These are phyloP conservation scores for Grifola frondosa DNA, from an alignment of 1,284 basidiomycete species.

Conservation along the genomic window DNA sequence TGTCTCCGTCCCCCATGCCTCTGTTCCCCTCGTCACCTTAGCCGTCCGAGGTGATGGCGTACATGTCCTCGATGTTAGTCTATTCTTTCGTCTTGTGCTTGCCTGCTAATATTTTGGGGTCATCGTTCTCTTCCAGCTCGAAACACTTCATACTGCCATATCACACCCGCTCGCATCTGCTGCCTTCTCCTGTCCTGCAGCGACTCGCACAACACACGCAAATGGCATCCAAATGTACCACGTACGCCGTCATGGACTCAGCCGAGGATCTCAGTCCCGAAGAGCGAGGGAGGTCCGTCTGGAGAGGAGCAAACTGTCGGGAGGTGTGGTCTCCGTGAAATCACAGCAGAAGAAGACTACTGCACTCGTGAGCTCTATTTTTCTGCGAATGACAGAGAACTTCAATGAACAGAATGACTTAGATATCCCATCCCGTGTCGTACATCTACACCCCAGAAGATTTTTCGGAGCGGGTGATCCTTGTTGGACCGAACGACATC, in stretches of 20 bases:
- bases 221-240: slow-evolving; percentile 44
- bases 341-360: slow-evolving; percentile 40
- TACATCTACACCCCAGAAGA: slow-evolving; percentile 47
- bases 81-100: slow-evolving; percentile 3
- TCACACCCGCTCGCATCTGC: slow-evolving; percentile 69
- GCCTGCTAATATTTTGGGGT: background rate
- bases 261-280: slow-evolving; percentile 45
- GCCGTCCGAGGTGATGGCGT: slow-evolving; percentile 70
- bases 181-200: slow-evolving; percentile 56
- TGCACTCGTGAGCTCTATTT: slow-evolving; percentile 42
- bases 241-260: slow-evolving; percentile 52
- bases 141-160: slow-evolving; percentile 61
- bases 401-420: background rate
- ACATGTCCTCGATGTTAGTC: slow-evolving; percentile 66
- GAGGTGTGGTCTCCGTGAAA: slow-evolving; percentile 25
- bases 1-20: no score
- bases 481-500: slow-evolving; percentile 48
- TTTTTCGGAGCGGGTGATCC: slow-evolving; percentile 41
- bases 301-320: slow-evolving; percentile 60
- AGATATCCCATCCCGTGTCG: slow-evolving; percentile 47
- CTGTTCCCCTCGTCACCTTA: slow-evolving; percentile 63
- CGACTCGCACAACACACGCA: slow-evolving; percentile 41
- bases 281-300: slow-evolving; percentile 47
- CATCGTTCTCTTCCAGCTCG: slow-evolving; percentile 42
- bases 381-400: background rate